Evolutionary conservation across 2,329 filamentous ascomycete species (phyloP).

Genomic region (Fusarium buxicola): DNA sequence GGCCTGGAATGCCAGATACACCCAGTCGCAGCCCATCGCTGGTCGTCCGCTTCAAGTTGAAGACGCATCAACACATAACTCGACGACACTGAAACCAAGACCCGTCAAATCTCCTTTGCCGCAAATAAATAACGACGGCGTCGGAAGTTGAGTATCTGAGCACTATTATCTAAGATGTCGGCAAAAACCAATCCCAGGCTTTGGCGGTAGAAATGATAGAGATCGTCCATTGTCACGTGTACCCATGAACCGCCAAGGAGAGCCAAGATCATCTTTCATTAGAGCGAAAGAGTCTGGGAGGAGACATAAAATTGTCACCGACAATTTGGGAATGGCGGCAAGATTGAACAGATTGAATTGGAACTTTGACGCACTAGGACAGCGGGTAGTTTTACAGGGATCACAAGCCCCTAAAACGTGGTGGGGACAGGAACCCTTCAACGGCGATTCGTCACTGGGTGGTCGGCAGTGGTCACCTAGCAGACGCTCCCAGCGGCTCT

Average conservation of each 20-base stretch:
- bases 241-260: conserved; percentile 8
- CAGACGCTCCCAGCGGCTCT: neutral
- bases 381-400: conserved; percentile 24
- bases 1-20: no score
- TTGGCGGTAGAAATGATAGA: conserved; percentile 1
- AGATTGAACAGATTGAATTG: neutral
- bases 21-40: no score
- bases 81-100: no score
- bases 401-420: conserved; percentile 30
- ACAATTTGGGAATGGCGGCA: conserved; percentile 1
- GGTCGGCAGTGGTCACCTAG: conserved; percentile 24
- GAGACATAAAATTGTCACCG: neutral
- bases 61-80: no score
- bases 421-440: conserved; percentile 33
- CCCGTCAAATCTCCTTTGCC: neutral
- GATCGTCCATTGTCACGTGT: neutral
- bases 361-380: conserved; percentile 3
- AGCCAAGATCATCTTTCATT: no score
- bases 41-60: no score
- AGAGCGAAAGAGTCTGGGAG: no score
- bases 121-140: conserved; percentile 8
- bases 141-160: neutral
- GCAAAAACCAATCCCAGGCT: neutral
- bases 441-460: conserved; percentile 34
- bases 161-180: neutral